A percentile compares a stretch with the other conserved stretches of the same genome.
These are phyloP conservation scores for Camellia japonica DNA, from an alignment of 148 eudicot species.

Conservation along the genomic window DNA sequence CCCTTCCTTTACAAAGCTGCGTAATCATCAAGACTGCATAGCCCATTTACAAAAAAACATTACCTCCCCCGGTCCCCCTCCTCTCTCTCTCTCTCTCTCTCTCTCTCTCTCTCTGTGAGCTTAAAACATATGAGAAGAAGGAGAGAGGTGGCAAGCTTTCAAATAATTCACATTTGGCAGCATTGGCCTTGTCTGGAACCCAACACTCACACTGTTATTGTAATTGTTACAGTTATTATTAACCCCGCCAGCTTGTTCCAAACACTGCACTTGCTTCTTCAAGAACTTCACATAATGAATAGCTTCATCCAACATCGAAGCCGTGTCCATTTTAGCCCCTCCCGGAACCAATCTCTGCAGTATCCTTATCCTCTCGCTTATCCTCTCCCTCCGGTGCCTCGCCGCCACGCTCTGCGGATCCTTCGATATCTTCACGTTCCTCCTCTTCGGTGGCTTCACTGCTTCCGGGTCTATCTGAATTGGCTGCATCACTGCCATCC, in stretches of 20 bases:
- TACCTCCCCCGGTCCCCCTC: too few species aligned
- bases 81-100: constrained; percentile 2
- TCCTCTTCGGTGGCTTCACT: constrained; percentile 72
- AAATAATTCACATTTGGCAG: constrained; percentile 32
- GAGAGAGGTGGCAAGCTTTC: not conserved
- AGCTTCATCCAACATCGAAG: constrained; percentile 91
- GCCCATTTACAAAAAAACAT: not conserved
- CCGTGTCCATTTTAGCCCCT: constrained; percentile 94
- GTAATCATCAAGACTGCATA: not conserved
- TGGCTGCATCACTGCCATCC: constrained; percentile 95
- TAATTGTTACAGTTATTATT: not conserved
- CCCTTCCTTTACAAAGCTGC: constrained; percentile 9
- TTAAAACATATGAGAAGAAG: not conserved
- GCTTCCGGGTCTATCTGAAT: constrained; percentile 88
- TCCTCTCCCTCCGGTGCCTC: constrained; percentile 77
- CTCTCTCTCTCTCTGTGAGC: not conserved
- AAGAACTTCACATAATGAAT: constrained; percentile 87
- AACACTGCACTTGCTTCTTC: constrained; percentile 72
- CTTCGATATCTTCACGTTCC: constrained; percentile 82
- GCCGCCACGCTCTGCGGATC: constrained; percentile 96
- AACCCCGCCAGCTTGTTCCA: constrained; percentile 40
- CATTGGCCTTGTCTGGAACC: constrained; percentile 40
- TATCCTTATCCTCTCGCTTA: constrained; percentile 79
- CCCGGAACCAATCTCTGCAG: constrained; percentile 91
- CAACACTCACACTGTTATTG: constrained; percentile 31